phyloP scores from a whole-genome alignment of 2,329 filamentous ascomycete species.

The Apiospora koreana region DNA sequence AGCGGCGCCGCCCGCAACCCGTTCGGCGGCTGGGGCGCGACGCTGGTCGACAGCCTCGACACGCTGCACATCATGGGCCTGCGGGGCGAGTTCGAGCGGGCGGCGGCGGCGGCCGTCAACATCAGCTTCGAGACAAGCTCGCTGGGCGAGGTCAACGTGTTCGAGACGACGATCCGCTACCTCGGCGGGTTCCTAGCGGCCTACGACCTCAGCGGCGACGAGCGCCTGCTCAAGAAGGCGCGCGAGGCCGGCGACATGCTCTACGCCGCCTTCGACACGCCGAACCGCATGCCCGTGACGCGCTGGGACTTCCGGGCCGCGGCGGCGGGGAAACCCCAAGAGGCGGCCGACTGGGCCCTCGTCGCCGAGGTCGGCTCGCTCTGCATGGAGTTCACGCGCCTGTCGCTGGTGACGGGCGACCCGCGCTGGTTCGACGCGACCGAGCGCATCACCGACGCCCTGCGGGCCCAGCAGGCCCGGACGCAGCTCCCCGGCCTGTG shows the following conservation, averaged over 20 bases:
- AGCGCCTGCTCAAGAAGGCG: slow-evolving; percentile 43
- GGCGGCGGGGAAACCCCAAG: slow-evolving; percentile 21
- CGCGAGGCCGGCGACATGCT: slow-evolving; percentile 49
- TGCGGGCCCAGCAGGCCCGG: slow-evolving; percentile 26
- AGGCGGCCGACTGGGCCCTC: slow-evolving; percentile 22
- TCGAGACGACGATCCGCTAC: slow-evolving; percentile 49
- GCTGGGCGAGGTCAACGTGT: slow-evolving; percentile 40
- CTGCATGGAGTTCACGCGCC: slow-evolving; percentile 32
- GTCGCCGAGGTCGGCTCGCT: slow-evolving; percentile 30
- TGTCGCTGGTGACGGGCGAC: slow-evolving; percentile 31
- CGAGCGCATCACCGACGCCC: slow-evolving; percentile 27
- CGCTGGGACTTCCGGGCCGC: slow-evolving; percentile 28
- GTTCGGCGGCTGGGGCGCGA: slow-evolving; percentile 52
- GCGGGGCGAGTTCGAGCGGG: slow-evolving; percentile 55
- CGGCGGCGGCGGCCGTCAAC: slow-evolving; percentile 48
- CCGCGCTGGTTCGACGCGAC: slow-evolving; percentile 33
- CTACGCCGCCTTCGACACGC: slow-evolving; percentile 49
- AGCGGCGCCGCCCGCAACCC: slow-evolving; percentile 27
- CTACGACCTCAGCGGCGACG: slow-evolving; percentile 45
- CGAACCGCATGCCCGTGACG: slow-evolving; percentile 45
- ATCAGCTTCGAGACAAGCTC: slow-evolving; percentile 50
- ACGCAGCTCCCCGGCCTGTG: slow-evolving; percentile 58
- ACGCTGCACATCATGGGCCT: slow-evolving; percentile 65
- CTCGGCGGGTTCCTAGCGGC: slow-evolving; percentile 46
- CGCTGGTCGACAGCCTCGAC: slow-evolving; percentile 60